Conservation (phyloP, 2,329 filamentous ascomycete species). For the Purpureocillium takamizusanense region DNA sequence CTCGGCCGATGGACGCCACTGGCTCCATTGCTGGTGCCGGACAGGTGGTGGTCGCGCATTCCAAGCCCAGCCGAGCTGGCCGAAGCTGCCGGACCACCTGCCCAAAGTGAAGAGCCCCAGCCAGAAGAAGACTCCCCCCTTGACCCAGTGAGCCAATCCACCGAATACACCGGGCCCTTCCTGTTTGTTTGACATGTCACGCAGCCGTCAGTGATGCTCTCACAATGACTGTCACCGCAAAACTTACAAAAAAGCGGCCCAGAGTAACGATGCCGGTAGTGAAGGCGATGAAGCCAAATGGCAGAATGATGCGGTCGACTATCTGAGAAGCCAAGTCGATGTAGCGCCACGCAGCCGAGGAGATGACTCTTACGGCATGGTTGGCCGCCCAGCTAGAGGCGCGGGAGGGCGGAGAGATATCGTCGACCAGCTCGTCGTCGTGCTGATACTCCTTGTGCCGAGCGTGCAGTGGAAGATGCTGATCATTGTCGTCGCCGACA, state of each 20-base stretch:
- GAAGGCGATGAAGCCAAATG: slow-evolving; percentile 67
- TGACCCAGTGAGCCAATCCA: slow-evolving; percentile 86
- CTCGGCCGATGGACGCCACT: slow-evolving; percentile 72
- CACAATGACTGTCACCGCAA: slow-evolving; percentile 1
- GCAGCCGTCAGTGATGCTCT: background rate
- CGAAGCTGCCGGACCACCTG: slow-evolving; percentile 84
- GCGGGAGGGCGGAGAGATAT: slow-evolving; percentile 14
- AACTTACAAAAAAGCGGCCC: slow-evolving; percentile 73
- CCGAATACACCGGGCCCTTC: slow-evolving; percentile 64
- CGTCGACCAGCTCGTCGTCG: slow-evolving; percentile 23
- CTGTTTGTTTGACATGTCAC: slow-evolving; percentile 39
- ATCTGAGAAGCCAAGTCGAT: slow-evolving; percentile 54
- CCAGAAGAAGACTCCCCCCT: slow-evolving; percentile 92
- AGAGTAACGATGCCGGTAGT: slow-evolving; percentile 67
- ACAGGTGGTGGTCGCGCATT: slow-evolving; percentile 60
- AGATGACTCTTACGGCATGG: slow-evolving; percentile 46
- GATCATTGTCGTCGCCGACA: slow-evolving; percentile 27
- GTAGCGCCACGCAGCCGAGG: slow-evolving; percentile 27
- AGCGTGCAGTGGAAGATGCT: slow-evolving; percentile 24
- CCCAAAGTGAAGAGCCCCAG: slow-evolving; percentile 81
- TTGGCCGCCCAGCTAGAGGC: slow-evolving; percentile 43
- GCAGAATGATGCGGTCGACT: slow-evolving; percentile 68
- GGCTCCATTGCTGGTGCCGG: slow-evolving; percentile 31
- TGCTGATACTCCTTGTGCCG: slow-evolving; percentile 39
- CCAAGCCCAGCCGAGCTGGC: slow-evolving; percentile 91